Evolutionary conservation across 805 yeast species (phyloP).

Genomic region (Teunomyces atbi): DNA sequence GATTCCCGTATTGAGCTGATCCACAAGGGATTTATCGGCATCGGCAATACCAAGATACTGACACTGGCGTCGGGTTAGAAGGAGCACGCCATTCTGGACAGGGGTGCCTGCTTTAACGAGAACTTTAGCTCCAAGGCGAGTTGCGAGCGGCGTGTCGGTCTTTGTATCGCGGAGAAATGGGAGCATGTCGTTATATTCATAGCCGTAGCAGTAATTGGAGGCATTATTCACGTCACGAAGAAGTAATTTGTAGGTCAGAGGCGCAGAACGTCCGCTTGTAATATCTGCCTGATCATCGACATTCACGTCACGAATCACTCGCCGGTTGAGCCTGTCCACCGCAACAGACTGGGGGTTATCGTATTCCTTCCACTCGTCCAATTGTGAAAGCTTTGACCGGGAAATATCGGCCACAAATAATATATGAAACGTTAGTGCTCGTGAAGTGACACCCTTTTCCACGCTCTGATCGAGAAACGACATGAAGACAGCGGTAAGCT

Average conservation of each 20-base stretch:
- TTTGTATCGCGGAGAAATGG: conserved; percentile 40
- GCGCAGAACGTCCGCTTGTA: not conserved
- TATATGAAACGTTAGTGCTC: conserved; percentile 49
- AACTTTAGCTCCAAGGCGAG: conserved; percentile 56
- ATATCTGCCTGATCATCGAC: conserved; percentile 37
- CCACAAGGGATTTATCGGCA: conserved; percentile 21
- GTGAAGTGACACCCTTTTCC: conserved; percentile 5
- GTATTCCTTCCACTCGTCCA: conserved; percentile 53
- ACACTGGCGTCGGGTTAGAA: conserved; percentile 34
- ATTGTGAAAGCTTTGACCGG: conserved; percentile 47
- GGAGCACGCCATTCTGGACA: conserved; percentile 46
- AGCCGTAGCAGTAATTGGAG: conserved; percentile 54
- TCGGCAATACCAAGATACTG: conserved; percentile 30
- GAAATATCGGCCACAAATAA: conserved; percentile 55
- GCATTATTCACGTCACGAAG: conserved; percentile 45
- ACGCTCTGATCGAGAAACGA: not conserved
- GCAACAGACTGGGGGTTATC: conserved; percentile 60
- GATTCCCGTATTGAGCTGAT: conserved; percentile 32
- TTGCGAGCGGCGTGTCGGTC: conserved; percentile 32
- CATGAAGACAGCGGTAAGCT: not conserved
- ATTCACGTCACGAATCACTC: conserved; percentile 49
- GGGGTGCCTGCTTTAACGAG: conserved; percentile 47
- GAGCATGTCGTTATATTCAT: conserved; percentile 51
- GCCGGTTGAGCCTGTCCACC: conserved; percentile 49
- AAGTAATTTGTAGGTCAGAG: conserved; percentile 49